Evolutionary conservation across 768 basidiomycete genomes (phyloP), one percentile per base, ranked within the genome.

Genomic region (Phlebiopsis flavidoalba): DNA sequence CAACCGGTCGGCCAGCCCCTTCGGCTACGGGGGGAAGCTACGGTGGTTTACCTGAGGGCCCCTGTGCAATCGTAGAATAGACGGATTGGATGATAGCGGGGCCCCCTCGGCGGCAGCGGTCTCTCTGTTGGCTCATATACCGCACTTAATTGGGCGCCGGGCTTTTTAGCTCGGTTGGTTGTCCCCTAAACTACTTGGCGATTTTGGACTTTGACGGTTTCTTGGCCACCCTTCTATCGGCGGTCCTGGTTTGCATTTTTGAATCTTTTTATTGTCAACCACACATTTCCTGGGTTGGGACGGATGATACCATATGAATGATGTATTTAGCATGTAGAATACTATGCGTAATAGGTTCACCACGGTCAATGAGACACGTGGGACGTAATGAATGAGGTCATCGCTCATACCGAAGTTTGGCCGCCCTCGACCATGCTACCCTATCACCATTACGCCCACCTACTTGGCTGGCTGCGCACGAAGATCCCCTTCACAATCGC

Each of bases 141-240:
- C 74, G 8, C 57, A n/a, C n/a, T n/a, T 75, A 8, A 60, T 75
- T 2, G 74, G 73, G n/a, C n/a, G n/a, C n/a, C 58, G 76, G 74
- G n/a, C n/a, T n/a, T n/a, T 14, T 66, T 75, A 5, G 76, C 73
- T n/a, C n/a, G n/a, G n/a, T n/a, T 8, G 76, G 75, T 21, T 75
- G 76, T 15, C 59, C 76, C n/a, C n/a, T n/a, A n/a, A n/a, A 5
- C 63, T 77, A 1, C 63, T 74, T 2, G 74, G 72, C 0, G 71
- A 72, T 26, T 40, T 71, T 31, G n/a, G n/a, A n/a, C n/a, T 37
- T 69, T 21, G 65, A 66, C 31, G 58, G 56, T 14, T 7, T 35
- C 37, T 49, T 58, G n/a, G n/a, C n/a, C n/a, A n/a, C n/a, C n/a
- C n/a, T n/a, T n/a, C n/a, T n/a, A n/a, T n/a, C 46, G 64, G 53